Percentiles rank a stretch among this genome's conserved stretches.
phyloP scores from a whole-genome alignment of 305 asterid species.

The Fraxinus velutina region DNA sequence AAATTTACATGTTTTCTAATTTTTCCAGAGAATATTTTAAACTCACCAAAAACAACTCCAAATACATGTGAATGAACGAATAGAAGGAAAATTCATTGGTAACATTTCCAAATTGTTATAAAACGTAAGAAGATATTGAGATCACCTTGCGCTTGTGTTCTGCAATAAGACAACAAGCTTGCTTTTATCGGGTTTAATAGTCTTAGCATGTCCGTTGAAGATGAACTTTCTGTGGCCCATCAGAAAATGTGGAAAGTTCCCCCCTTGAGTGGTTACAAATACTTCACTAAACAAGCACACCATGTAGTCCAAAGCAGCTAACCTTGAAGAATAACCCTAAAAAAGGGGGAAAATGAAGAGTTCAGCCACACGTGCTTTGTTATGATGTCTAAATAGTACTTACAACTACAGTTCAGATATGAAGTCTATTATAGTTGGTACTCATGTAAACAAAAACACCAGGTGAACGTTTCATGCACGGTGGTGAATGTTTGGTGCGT shows the following conservation, averaged over 20 bases:
- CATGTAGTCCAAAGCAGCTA: constrained; percentile 85
- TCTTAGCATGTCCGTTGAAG: constrained; percentile 77
- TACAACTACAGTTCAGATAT: neutral
- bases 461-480: neutral
- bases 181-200: constrained; percentile 78
- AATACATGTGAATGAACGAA: neutral
- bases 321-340: constrained; percentile 73
- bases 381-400: neutral
- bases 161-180: constrained; percentile 62
- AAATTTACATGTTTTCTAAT: neutral
- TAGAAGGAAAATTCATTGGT: neutral
- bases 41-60: neutral
- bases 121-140: neutral
- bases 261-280: constrained; percentile 89
- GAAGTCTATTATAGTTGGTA: neutral
- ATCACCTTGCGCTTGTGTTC: constrained; percentile 64
- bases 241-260: constrained; percentile 88
- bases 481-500: neutral
- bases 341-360: neutral
- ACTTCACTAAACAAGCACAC: constrained; percentile 83
- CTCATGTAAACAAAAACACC: neutral
- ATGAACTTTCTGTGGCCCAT: constrained; percentile 83
- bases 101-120: neutral
- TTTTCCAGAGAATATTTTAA: neutral
- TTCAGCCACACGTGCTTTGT: neutral